phyloP scores from a whole-genome alignment of 2,329 filamentous ascomycete species.

The Ophioceras dolichostomum region DNA sequence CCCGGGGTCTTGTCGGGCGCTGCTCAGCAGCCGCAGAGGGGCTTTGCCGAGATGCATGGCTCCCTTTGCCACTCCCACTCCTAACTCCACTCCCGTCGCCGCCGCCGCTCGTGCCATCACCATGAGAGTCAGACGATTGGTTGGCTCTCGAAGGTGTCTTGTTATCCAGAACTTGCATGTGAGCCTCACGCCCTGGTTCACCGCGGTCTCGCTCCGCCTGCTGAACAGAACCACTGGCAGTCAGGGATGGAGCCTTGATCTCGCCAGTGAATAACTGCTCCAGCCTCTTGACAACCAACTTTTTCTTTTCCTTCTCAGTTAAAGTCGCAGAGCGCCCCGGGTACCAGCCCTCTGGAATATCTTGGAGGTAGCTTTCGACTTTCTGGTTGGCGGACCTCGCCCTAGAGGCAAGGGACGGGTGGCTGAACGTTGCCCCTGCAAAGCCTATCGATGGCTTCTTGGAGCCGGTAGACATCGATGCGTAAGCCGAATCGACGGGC shows the following conservation, averaged over 20 bases:
- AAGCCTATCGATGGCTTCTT: constrained; percentile 24
- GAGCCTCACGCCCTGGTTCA: constrained; percentile 32
- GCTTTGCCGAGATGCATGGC: constrained; percentile 27
- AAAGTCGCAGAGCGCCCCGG: constrained; percentile 48
- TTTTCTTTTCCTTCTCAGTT: constrained; percentile 65
- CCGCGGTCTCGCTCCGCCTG: no score
- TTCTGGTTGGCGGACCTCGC: constrained; percentile 40
- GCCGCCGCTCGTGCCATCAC: constrained; percentile 30
- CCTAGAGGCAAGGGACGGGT: no score
- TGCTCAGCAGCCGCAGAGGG: constrained; percentile 44
- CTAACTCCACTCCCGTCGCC: constrained; percentile 18
- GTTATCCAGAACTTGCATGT: constrained; percentile 32
- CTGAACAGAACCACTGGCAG: background rate
- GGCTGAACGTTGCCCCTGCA: no score
- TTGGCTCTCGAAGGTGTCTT: constrained; percentile 30
- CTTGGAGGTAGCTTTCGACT: constrained; percentile 57
- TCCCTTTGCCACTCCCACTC: constrained; percentile 6
- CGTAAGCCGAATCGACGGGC: constrained; percentile 51
- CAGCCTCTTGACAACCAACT: constrained; percentile 60
- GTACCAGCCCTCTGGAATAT: constrained; percentile 59
- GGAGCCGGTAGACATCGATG: constrained; percentile 49
- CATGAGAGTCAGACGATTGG: constrained; percentile 34
- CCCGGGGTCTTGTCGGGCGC: constrained; percentile 62
- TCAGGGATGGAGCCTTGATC: constrained; percentile 20
- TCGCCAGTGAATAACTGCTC: constrained; percentile 77